Evolutionary conservation across 2,329 filamentous ascomycete species (phyloP), one percentile per base, ranked within the genome.

Genomic region (Dactylellina drechsleri): DNA sequence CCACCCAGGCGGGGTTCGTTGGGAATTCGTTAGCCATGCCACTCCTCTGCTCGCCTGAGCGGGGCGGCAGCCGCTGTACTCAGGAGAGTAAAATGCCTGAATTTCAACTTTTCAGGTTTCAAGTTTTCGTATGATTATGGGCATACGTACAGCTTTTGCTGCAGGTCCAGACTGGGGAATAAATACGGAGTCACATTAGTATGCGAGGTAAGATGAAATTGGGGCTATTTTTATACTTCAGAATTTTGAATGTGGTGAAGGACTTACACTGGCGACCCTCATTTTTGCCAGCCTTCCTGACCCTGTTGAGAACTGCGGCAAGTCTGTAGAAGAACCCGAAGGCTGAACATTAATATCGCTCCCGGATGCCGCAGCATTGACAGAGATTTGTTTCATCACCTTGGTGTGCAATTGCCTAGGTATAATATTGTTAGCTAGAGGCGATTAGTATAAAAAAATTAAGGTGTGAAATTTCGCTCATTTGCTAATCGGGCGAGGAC

Each of bases 251-350:
- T 41, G 8, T 18, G 12, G 50, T 23, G 50, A 47, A 64, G 59
- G 59, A 67, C 70, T 57, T 43, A 74, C 70, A 74, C 18, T 53
- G 16, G 49, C 70, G 70, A 41, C 70, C 70, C 18, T 56, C 49
- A 43, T 74, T 61, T 23, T 64, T 67, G 5, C 62, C 57, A 16
- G 54, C 40, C 45, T 54, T 66, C 16, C 62, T 57, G 43, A 67
- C 62, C 47, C 28, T 66, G 16, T 62, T 66, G 2, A 23, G 28
- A 10, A 52, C 70, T 10, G 56, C 70, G 26, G 70, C 47, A 28
- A 66, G 70, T 59, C 70, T 74, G 13, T n/a, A 31, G 41, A 56
- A 6, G 28, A 20, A 28, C 56, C 28, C 43, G 54, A 45, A 53
- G 43, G 43, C 43, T 47, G 43, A 47, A 18, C 16, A 47, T 47